Conservation (phyloP, 1,139 yeast species). For the Pichia sp. region DNA sequence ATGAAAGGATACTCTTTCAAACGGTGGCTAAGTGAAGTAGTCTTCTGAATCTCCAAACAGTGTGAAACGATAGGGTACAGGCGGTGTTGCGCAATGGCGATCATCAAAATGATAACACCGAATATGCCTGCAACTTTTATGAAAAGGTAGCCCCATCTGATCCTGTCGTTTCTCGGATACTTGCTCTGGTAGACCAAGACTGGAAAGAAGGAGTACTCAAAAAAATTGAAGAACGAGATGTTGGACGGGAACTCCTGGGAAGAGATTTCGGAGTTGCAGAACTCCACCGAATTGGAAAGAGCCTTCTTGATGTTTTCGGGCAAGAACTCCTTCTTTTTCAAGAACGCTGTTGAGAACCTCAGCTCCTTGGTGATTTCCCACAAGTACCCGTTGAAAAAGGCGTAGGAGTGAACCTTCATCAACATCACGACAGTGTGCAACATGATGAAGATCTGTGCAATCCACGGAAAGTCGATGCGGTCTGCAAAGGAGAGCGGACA, state of each 20-base stretch:
- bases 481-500: constrained; percentile 50
- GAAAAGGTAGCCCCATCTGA: constrained; percentile 68
- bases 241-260: constrained; percentile 68
- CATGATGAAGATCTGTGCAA: constrained; percentile 75
- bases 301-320: constrained; percentile 33
- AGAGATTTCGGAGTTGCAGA: constrained; percentile 60
- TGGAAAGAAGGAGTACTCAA: constrained; percentile 85
- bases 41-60: constrained; percentile 49
- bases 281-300: constrained; percentile 48
- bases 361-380: constrained; percentile 65
- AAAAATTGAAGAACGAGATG: constrained; percentile 61
- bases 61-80: constrained; percentile 71
- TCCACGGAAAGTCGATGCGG: constrained; percentile 65
- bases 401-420: constrained; percentile 92
- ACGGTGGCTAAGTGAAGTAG: constrained; percentile 43
- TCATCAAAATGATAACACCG: constrained; percentile 82
- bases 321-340: constrained; percentile 28
- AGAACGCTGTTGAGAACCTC: constrained; percentile 39
- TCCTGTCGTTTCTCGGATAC: constrained; percentile 67
- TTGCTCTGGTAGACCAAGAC: constrained; percentile 76
- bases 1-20: constrained; percentile 53
- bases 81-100: constrained; percentile 70
- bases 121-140: constrained; percentile 74
- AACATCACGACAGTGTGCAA: constrained; percentile 79
- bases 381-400: constrained; percentile 82